Conservation (phyloP, 306 rosid genomes). For the Myrica gale region DNA sequence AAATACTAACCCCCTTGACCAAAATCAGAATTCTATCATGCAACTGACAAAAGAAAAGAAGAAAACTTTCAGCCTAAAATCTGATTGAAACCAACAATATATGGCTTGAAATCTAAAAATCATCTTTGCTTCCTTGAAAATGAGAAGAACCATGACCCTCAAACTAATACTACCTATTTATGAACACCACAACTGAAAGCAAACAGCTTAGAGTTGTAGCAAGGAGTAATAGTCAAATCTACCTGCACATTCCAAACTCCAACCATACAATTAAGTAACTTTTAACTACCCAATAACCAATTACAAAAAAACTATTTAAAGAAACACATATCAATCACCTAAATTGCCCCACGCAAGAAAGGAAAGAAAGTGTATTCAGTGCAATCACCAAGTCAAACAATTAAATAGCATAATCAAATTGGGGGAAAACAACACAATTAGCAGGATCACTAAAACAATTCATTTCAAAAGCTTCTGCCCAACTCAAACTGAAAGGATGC, state of each 20-base stretch:
- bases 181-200: constrained; percentile 6
- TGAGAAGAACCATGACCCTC: background rate
- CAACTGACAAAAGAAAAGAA: background rate
- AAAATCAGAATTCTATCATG: constrained; percentile 10
- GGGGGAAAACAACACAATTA: too few relatives aligned
- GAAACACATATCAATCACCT: constrained; percentile 8
- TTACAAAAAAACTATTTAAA: constrained; percentile 1
- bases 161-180: constrained; percentile 19
- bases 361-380: background rate
- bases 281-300: constrained; percentile 8
- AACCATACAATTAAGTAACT: constrained; percentile 26
- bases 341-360: background rate
- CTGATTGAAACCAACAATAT: constrained; percentile 23
- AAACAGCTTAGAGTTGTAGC: constrained; percentile 8
- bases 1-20: background rate
- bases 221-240: constrained; percentile 23
- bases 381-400: too few relatives aligned
- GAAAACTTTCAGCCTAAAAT: background rate
- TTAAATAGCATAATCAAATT: too few relatives aligned
- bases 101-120: constrained; percentile 1
- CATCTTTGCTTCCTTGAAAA: constrained; percentile 21
- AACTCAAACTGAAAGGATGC: too few relatives aligned
- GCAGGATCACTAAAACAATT: too few relatives aligned
- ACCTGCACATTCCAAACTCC: constrained; percentile 27
- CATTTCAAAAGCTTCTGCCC: too few relatives aligned